phyloP scores from a whole-genome alignment of 2,329 filamentous ascomycete genomes.

The Akanthomyces muscarius region DNA sequence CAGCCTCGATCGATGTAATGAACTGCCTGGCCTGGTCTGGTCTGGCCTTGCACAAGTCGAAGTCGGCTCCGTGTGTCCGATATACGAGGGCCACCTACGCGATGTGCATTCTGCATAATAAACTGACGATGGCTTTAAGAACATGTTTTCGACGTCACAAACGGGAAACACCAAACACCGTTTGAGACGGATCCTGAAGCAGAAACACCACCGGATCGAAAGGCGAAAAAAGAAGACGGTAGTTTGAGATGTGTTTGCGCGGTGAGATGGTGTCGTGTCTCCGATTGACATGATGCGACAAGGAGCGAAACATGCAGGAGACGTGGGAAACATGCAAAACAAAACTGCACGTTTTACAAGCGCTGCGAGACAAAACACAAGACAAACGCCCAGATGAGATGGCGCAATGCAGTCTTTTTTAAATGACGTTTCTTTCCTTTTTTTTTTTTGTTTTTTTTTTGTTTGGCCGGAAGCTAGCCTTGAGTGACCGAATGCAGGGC shows the following conservation, averaged over 20 bases:
- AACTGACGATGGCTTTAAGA: background rate
- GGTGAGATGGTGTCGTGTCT: background rate
- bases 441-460: background rate
- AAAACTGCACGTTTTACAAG: background rate
- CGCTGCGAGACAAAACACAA: too few relatives aligned
- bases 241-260: background rate
- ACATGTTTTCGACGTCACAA: background rate
- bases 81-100: background rate
- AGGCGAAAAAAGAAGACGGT: too few relatives aligned
- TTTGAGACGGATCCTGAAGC: too few relatives aligned
- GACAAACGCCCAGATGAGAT: too few relatives aligned
- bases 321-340: background rate
- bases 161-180: background rate
- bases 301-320: background rate
- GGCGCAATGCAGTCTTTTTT: background rate
- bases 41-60: background rate
- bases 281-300: constrained; percentile 13
- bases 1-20: constrained; percentile 14
- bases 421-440: background rate
- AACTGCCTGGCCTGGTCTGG: background rate
- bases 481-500: background rate
- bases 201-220: too few relatives aligned
- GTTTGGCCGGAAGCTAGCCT: background rate
- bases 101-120: background rate
- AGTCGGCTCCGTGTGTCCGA: background rate